Base-by-base conservation (phyloP, 306 rosid species). In the Erythrophleum fordii region DNA sequence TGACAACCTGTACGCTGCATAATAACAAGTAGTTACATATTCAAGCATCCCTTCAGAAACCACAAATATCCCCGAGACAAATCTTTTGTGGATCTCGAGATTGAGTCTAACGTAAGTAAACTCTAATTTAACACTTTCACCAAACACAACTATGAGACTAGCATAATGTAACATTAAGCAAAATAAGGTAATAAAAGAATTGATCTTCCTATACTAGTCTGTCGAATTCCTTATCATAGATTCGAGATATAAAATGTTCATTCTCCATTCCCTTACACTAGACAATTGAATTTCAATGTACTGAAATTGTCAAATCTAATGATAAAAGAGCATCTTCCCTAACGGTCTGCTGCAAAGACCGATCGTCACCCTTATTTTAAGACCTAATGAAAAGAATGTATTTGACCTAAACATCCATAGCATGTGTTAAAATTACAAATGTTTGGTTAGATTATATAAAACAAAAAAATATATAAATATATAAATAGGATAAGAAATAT, bases 401-500 rank as follows among this genome's bases (percentile, higher is more conserved):
- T 56, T 53, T 37, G 58, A 42, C 74, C 65, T 55, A 37, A 72
- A 79, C 69, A 82, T 62, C 58, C 75, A 64, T 48, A 35, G 55
- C 86, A 86, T 75, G 89, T 82, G 89, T 80, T 62, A 18, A 82
- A 75, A 74, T 64, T 81, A 69, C 67, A 73, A 74, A 45, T 78
- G 60, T 68, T 83, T 72, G 88, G 55, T 2, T n/a, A n/a, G n/a
- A n/a, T n/a, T 13, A 78, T 55, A 58, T 26, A 31, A 31, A 4
- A n/a, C n/a, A n/a, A n/a, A n/a, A n/a, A n/a, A n/a, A n/a, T n/a
- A n/a, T n/a, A n/a, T n/a, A n/a, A n/a, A n/a, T n/a, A n/a, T n/a
- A n/a, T n/a, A n/a, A n/a, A n/a, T n/a, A n/a, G n/a, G n/a, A n/a
- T n/a, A n/a, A n/a, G n/a, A n/a, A n/a, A n/a, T n/a, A n/a, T n/a